Percentiles rank a stretch among this genome's conserved stretches.
These are phyloP conservation scores for Trichophyton equinum DNA, from an alignment of 2,329 filamentous ascomycete genomes.

Conservation along the genomic window DNA sequence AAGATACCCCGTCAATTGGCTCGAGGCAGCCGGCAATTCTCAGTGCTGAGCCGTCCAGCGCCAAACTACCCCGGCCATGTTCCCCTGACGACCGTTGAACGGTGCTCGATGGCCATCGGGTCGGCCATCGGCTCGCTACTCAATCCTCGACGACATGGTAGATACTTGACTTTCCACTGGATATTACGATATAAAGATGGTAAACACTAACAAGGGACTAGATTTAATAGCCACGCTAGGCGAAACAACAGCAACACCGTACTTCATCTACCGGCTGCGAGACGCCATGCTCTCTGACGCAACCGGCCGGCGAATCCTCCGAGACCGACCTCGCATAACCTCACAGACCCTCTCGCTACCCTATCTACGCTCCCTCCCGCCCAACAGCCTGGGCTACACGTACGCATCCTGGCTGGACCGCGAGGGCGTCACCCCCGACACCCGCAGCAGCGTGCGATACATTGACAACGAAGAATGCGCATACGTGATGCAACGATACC, in stretches of 20 bases:
- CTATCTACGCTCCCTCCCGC: conserved; percentile 57
- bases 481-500: conserved; percentile 96
- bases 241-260: conserved; percentile 86
- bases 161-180: background rate
- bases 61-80: conserved; percentile 90
- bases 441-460: conserved; percentile 67
- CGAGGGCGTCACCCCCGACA: conserved; percentile 87
- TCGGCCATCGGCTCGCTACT: conserved; percentile 50
- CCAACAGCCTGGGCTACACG: conserved; percentile 62
- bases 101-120: conserved; percentile 53
- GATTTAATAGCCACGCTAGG: conserved; percentile 92
- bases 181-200: background rate
- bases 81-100: conserved; percentile 67
- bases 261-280: conserved; percentile 85
- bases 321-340: conserved; percentile 76
- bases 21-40: conserved; percentile 48
- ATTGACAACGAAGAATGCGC: conserved; percentile 93
- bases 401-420: conserved; percentile 89
- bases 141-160: conserved; percentile 70
- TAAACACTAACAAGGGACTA: conserved; percentile 22
- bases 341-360: conserved; percentile 56
- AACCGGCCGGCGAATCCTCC: conserved; percentile 81
- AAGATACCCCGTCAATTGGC: background rate
- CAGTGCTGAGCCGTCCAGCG: conserved; percentile 68
- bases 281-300: conserved; percentile 76